Percentiles rank a stretch among this genome's conserved stretches.
phyloP scores from a whole-genome alignment of 805 yeast species.

The Candida pini region DNA sequence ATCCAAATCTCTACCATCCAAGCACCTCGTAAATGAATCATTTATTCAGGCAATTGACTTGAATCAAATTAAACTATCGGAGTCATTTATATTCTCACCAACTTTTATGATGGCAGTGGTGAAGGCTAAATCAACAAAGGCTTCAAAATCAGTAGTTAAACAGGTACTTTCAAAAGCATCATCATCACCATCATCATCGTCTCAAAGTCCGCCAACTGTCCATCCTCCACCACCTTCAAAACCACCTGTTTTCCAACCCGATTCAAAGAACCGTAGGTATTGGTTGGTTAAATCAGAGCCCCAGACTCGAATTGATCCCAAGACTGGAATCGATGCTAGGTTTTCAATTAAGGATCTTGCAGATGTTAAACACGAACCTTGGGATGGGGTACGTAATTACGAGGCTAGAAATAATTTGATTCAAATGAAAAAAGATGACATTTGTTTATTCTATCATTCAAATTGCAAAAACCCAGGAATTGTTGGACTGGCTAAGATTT shows the following conservation, averaged over 20 bases:
- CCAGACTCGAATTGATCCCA: slow-evolving; percentile 38
- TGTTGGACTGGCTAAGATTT: slow-evolving; percentile 42
- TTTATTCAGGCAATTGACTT: too few relatives aligned
- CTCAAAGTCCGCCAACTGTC: slow-evolving; percentile 22
- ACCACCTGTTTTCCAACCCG: slow-evolving; percentile 29
- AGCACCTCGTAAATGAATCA: too few relatives aligned
- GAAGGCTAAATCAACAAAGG: not conserved
- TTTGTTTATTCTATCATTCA: slow-evolving; percentile 49
- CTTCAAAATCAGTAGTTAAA: not conserved
- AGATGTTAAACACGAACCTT: slow-evolving; percentile 35
- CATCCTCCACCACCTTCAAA: too few relatives aligned
- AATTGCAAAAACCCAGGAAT: slow-evolving; percentile 51
- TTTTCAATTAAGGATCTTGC: slow-evolving; percentile 42
- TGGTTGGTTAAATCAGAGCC: slow-evolving; percentile 61
- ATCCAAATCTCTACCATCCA: too few relatives aligned
- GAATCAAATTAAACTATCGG: too few relatives aligned
- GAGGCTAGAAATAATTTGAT: slow-evolving; percentile 50
- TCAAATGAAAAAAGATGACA: slow-evolving; percentile 41
- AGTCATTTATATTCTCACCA: too few relatives aligned
- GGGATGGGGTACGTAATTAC: slow-evolving; percentile 58
- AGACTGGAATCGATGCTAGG: slow-evolving; percentile 41
- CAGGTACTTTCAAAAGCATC: not conserved
- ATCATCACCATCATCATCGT: not conserved
- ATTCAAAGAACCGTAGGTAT: slow-evolving; percentile 28
- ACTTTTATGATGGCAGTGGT: not conserved